These are phyloP conservation scores for Metschnikowia borealis DNA, from an alignment of 805 yeast genomes.

Conservation along the genomic window DNA sequence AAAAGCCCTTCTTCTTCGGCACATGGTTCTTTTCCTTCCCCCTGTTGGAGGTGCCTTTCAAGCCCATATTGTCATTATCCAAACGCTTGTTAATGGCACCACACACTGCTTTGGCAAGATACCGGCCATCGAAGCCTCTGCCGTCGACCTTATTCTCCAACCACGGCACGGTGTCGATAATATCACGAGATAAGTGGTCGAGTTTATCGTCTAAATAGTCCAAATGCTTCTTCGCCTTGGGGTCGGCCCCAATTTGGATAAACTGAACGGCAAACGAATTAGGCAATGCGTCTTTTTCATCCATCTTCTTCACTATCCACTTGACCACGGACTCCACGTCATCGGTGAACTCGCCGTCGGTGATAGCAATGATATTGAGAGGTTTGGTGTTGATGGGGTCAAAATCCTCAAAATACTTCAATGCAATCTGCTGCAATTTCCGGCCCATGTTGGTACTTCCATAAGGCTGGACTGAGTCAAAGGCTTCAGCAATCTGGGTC, in stretches of 20 bases:
- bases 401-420: slow-evolving; percentile 10
- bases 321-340: slow-evolving; percentile 13
- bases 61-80: slow-evolving; percentile 8
- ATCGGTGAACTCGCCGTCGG: slow-evolving; percentile 16
- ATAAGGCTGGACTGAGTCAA: slow-evolving; percentile 8
- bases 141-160: slow-evolving; percentile 7
- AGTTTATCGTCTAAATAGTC: slow-evolving; percentile 13
- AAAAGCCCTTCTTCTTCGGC: slow-evolving; percentile 6
- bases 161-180: slow-evolving; percentile 18
- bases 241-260: slow-evolving; percentile 16
- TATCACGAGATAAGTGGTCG: slow-evolving; percentile 10
- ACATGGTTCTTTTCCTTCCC: not conserved
- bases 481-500: slow-evolving; percentile 10
- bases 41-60: not conserved
- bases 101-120: slow-evolving; percentile 15
- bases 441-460: slow-evolving; percentile 18
- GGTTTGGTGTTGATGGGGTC: slow-evolving; percentile 12
- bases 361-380: slow-evolving; percentile 14
- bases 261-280: slow-evolving; percentile 16
- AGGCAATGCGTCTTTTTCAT: slow-evolving; percentile 9
- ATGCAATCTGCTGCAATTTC: slow-evolving; percentile 8
- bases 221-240: slow-evolving; percentile 9
- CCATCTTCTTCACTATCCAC: slow-evolving; percentile 15
- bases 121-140: slow-evolving; percentile 13
- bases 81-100: slow-evolving; percentile 15